These are phyloP conservation scores for Atalantia buxifolia DNA, from an alignment of 345 rosid genomes.

Conservation along the genomic window DNA sequence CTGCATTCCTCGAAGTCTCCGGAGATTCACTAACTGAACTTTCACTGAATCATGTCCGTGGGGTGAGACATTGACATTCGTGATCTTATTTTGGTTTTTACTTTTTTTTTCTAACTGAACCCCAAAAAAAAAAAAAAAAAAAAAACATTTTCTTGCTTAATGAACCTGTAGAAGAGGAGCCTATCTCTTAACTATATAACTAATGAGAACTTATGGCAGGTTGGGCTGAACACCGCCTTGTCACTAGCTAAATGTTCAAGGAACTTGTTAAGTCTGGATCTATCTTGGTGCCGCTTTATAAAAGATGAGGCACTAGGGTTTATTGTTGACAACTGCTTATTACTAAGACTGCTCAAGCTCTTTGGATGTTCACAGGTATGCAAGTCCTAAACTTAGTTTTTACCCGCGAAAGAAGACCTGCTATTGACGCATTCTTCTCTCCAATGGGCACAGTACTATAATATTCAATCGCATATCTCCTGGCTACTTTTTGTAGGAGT, in stretches of 20 bases:
- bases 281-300: constrained; percentile 62
- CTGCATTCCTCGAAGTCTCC: constrained; percentile 50
- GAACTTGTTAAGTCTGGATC: constrained; percentile 44
- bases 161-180: background rate
- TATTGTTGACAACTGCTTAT: constrained; percentile 47
- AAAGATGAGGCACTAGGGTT: constrained; percentile 45
- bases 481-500: too few species aligned
- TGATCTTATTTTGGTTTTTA: background rate
- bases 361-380: constrained; percentile 67
- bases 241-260: constrained; percentile 42
- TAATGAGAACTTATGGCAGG: constrained; percentile 33
- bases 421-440: background rate
- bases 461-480: too few species aligned
- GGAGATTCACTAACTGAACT: constrained; percentile 48
- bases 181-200: background rate
- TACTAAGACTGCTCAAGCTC: constrained; percentile 46
- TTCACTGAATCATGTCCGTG: constrained; percentile 35
- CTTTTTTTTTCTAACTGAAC: constrained; percentile 1
- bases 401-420: background rate
- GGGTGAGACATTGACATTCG: constrained; percentile 24
- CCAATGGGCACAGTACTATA: too few species aligned
- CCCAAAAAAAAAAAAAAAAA: background rate
- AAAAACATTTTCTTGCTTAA: background rate
- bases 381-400: background rate
- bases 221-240: constrained; percentile 41